phyloP scores from a whole-genome alignment of 2,329 filamentous ascomycete genomes.

The Domatiomyces catenatus region DNA sequence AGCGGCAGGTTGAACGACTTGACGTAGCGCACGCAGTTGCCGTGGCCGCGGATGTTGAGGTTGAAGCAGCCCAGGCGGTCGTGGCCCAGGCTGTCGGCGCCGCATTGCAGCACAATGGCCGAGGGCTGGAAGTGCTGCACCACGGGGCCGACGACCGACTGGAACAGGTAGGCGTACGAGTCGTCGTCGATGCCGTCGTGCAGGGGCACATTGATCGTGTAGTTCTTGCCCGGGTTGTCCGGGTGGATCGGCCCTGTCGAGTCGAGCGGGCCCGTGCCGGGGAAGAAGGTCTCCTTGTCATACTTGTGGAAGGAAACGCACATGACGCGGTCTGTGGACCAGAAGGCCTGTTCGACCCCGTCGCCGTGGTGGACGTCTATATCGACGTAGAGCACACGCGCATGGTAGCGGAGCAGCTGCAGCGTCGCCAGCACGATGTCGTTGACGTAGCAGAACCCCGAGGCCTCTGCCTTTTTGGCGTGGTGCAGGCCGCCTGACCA shows the following conservation, averaged over 20 bases:
- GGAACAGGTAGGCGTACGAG: constrained; percentile 75
- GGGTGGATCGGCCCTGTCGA: constrained; percentile 72
- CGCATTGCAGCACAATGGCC: constrained; percentile 88
- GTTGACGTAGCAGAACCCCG: constrained; percentile 97
- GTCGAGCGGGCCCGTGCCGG: constrained; percentile 73
- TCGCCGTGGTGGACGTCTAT: constrained; percentile 89
- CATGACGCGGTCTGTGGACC: constrained; percentile 76
- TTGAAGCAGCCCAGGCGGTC: constrained; percentile 93
- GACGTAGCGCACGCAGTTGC: constrained; percentile 75
- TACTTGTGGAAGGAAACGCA: constrained; percentile 96
- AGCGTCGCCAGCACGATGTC: constrained; percentile 92
- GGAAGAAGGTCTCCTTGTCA: constrained; percentile 71
- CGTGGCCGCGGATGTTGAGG: constrained; percentile 86
- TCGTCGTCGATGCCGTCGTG: constrained; percentile 83
- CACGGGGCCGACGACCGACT: constrained; percentile 60
- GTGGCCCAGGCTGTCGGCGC: constrained; percentile 83
- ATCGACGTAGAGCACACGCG: constrained; percentile 84
- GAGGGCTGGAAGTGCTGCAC: constrained; percentile 73
- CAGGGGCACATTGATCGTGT: constrained; percentile 78
- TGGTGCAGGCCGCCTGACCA: constrained; percentile 96
- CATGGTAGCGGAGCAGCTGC: constrained; percentile 65
- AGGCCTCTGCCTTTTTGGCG: constrained; percentile 84
- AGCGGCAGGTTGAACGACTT: constrained; percentile 68
- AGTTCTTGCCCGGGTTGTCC: constrained; percentile 73
- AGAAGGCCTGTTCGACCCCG: constrained; percentile 81